A percentile compares a stretch with the other conserved stretches of the same genome.
Evolutionary conservation across 495 filamentous ascomycete genomes (phyloP).

Genomic region (Usnea hakonensis): DNA sequence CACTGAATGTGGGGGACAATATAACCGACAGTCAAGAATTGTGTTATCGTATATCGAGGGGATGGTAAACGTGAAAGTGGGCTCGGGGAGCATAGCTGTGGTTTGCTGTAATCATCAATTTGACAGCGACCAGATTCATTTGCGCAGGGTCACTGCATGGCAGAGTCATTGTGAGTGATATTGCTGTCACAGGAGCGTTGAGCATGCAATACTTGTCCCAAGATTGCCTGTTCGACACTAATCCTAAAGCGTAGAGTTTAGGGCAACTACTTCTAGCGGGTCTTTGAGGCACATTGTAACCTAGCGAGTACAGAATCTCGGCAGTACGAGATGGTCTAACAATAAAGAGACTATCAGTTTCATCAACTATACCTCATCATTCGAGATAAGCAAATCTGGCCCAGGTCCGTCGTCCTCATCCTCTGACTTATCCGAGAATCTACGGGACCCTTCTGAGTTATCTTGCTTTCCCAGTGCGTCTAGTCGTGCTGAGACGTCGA

Average conservation of each 20-base stretch:
- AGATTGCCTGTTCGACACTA: too few relatives aligned
- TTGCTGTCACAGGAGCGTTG: background rate
- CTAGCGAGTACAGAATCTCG: background rate
- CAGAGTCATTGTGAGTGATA: background rate
- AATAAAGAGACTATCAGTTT: too few relatives aligned
- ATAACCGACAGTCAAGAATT: slow-evolving; percentile 70
- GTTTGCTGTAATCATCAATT: background rate
- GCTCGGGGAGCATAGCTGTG: slow-evolving; percentile 36
- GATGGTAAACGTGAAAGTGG: slow-evolving; percentile 65
- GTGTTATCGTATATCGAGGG: slow-evolving; percentile 75
- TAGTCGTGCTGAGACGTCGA: background rate
- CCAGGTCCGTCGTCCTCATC: slow-evolving; percentile 44
- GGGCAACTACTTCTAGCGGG: too few relatives aligned
- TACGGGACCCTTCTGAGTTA: background rate
- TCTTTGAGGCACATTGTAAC: too few relatives aligned
- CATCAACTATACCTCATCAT: slow-evolving; percentile 17
- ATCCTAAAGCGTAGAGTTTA: too few relatives aligned
- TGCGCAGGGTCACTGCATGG: background rate
- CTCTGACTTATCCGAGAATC: slow-evolving; percentile 29
- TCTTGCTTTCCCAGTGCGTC: background rate
- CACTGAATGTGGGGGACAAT: slow-evolving; percentile 29
- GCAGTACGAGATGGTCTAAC: too few relatives aligned
- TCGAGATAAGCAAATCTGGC: slow-evolving; percentile 41
- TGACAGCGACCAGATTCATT: background rate
- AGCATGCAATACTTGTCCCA: too few relatives aligned